These are phyloP conservation scores for Zhuliangozyma blackwelliae DNA, from an alignment of 1,139 yeast genomes.

Conservation along the genomic window DNA sequence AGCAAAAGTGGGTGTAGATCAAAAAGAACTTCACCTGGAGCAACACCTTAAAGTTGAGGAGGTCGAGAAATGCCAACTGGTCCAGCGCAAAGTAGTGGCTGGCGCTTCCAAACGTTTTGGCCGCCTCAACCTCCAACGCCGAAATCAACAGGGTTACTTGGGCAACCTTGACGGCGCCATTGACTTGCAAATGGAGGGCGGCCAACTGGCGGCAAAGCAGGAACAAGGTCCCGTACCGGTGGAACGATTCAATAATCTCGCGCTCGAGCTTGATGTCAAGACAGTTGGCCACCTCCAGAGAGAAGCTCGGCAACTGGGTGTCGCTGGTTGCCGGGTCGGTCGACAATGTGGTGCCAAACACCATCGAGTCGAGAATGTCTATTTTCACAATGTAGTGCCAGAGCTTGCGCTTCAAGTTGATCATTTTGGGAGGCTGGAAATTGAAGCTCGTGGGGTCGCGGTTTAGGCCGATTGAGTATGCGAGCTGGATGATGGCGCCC, in stretches of 20 bases:
- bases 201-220: constrained; percentile 6
- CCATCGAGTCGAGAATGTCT: constrained; percentile 16
- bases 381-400: constrained; percentile 24
- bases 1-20: constrained; percentile 19
- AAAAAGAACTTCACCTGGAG: constrained; percentile 14
- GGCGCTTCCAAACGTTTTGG: constrained; percentile 6
- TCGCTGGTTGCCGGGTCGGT: constrained; percentile 15
- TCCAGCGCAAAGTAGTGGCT: constrained; percentile 3
- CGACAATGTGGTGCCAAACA: constrained; percentile 9
- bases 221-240: constrained; percentile 8
- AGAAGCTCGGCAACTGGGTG: constrained; percentile 18
- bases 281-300: constrained; percentile 14
- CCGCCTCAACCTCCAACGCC: constrained; percentile 8
- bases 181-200: constrained; percentile 8
- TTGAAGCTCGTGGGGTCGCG: constrained; percentile 44
- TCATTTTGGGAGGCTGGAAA: constrained; percentile 1
- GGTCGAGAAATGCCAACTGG: neutral
- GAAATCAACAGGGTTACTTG: constrained; percentile 6
- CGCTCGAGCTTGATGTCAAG: constrained; percentile 16
- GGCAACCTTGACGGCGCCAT: constrained; percentile 7
- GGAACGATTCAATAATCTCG: constrained; percentile 13
- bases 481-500: constrained; percentile 46
- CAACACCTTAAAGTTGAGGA: constrained; percentile 4
- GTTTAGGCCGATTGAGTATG: constrained; percentile 47
- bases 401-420: constrained; percentile 44